These are phyloP conservation scores for Fusarium euwallaceae DNA, from an alignment of 2,329 filamentous ascomycete species.

Conservation along the genomic window DNA sequence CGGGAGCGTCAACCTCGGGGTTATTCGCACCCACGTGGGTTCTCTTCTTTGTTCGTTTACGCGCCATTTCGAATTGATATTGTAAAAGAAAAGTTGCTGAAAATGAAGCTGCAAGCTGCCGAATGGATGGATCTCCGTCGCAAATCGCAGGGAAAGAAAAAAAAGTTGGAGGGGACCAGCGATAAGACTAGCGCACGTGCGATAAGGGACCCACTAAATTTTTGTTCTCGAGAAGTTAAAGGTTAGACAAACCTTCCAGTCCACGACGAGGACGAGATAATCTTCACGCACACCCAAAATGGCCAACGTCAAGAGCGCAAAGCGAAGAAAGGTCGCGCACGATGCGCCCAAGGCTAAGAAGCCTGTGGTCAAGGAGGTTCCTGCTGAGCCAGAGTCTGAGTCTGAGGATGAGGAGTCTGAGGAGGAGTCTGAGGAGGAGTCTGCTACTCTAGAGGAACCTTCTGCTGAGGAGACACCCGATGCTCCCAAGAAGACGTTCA, in stretches of 20 bases:
- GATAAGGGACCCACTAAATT: conserved; percentile 53
- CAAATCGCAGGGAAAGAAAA: conserved; percentile 50
- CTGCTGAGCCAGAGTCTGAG: conserved; percentile 34
- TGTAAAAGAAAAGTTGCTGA: conserved; percentile 22
- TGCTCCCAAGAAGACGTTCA: conserved; percentile 74
- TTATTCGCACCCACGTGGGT: conserved; percentile 81
- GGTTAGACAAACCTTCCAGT: not conserved
- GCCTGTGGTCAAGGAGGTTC: conserved; percentile 11
- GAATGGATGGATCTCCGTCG: conserved; percentile 22
- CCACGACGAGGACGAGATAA: conserved; percentile 1
- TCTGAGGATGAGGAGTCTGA: conserved; percentile 39
- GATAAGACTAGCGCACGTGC: conserved; percentile 53
- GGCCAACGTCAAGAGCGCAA: conserved; percentile 53
- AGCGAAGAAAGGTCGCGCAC: conserved; percentile 58
- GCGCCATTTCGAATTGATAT: conserved; percentile 73
- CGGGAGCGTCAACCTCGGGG: conserved; percentile 67
- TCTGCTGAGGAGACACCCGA: conserved; percentile 50
- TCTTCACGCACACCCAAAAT: conserved; percentile 9
- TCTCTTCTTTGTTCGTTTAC: conserved; percentile 86
- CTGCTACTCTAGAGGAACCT: conserved; percentile 51
- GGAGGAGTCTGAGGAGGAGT: conserved; percentile 53
- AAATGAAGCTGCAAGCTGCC: conserved; percentile 28
- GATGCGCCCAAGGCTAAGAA: conserved; percentile 44
- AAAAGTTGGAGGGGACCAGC: conserved; percentile 49
- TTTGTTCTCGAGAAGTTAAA: conserved; percentile 40